Conservation (phyloP, 805 yeast genomes). For the Suhomyces tanzawaensis region DNA sequence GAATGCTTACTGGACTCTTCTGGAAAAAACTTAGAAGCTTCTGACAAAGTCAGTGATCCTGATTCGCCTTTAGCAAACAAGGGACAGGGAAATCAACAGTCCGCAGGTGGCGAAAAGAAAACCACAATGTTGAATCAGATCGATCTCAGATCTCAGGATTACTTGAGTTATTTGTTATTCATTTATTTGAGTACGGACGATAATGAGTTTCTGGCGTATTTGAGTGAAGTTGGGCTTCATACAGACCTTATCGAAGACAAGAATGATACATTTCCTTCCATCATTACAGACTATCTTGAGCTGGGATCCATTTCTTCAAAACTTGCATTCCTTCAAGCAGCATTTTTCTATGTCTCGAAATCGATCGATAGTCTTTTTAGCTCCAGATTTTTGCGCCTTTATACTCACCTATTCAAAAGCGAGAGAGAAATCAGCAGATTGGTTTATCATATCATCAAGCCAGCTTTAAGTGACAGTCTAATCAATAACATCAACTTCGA, state of each 20-base stretch:
- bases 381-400: constrained; percentile 28
- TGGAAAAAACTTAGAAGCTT: not conserved
- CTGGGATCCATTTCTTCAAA: constrained; percentile 18
- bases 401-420: constrained; percentile 22
- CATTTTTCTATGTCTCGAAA: constrained; percentile 28
- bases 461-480: constrained; percentile 25
- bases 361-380: constrained; percentile 29
- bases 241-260: constrained; percentile 13
- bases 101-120: not conserved
- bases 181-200: constrained; percentile 30
- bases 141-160: too few species aligned
- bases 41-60: not conserved
- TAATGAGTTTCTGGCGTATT: constrained; percentile 20
- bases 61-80: not conserved
- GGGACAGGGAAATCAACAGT: not conserved
- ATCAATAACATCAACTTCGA: constrained; percentile 27
- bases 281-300: constrained; percentile 25
- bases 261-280: constrained; percentile 24
- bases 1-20: not conserved
- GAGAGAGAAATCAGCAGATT: constrained; percentile 21
- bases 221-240: constrained; percentile 21
- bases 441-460: constrained; percentile 31
- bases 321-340: constrained; percentile 27
- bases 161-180: constrained; percentile 25
- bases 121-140: too few species aligned